Evolutionary conservation across 345 rosid species (phyloP), one percentile per base, ranked within the genome.

Genomic region (rapeseed (Brassica napus)): DNA sequence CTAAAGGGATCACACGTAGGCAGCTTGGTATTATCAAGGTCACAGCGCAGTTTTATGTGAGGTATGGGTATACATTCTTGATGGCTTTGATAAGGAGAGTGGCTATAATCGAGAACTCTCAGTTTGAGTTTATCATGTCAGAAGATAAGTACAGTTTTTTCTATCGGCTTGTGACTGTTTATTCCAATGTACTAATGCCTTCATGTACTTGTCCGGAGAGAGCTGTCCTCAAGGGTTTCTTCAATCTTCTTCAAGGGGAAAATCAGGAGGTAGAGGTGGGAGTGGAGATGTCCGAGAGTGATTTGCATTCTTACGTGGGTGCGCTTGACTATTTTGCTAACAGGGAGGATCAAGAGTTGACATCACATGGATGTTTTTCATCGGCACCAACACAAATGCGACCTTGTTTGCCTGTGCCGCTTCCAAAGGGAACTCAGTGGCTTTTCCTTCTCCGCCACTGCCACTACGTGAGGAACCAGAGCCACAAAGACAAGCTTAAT

Each of bases 361-460:
- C 49, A 42, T 3, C 49, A 42, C 49, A 42, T 42, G 49, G 4
- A 42, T 42, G 14, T 42, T 42, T 42, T 42, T 42, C 49, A 84
- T 80, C 86, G 85, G 59, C 89, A 39, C 47, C 87, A 76, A 85
- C 85, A 3, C 76, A 79, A 14, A 87, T 87, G 88, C 89, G 2
- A 12, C 47, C n/a, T 2, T 42, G 71, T 52, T 71, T 88, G 44
- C 86, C 79, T 28, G 84, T 88, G 64, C 97, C 93, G 9, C 94
- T 91, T 72, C 97, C 95, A 8, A 96, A 92, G 8, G 96, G 93
- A 23, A 89, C 92, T 55, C 93, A 90, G 81, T 92, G 81, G 83
- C 87, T 15, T 86, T 87, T 49, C 91, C 95, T 2, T 91, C 94
- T 6, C 95, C 91, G 77, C 97, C 94, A 61, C 98, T 94, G 34